Percentiles rank a stretch among this genome's conserved stretches.
Conservation (phyloP, 352 stramenopile genomes). For the Thalassiosira mediterranea region DNA sequence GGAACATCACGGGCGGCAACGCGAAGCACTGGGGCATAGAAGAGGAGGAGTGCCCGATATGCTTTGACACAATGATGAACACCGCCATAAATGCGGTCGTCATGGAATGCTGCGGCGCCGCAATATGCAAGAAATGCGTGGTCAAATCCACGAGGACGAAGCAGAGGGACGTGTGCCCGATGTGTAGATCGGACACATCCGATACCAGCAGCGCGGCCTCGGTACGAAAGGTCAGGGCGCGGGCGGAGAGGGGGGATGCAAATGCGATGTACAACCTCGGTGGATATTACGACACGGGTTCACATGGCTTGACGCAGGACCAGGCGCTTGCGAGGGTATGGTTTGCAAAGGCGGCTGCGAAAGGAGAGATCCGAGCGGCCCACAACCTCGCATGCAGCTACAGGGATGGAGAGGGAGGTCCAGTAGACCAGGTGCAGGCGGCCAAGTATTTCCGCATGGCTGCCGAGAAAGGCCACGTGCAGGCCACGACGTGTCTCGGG, state of each 20-base stretch:
- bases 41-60: conserved; percentile 1
- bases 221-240: not conserved
- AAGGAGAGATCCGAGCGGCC: not conserved
- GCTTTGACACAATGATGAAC: not conserved
- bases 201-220: not conserved
- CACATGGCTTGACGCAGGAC: not conserved
- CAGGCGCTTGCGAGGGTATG: not conserved
- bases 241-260: not conserved
- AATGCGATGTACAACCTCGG: not conserved
- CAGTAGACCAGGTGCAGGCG: not conserved
- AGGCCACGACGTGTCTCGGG: not conserved
- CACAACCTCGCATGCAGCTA: not conserved
- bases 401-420: not conserved
- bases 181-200: not conserved
- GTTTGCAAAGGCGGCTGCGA: not conserved
- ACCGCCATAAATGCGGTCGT: not conserved
- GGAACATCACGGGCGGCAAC: no score
- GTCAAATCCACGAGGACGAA: not conserved
- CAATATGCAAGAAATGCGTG: not conserved
- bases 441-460: conserved; percentile 1
- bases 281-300: not conserved
- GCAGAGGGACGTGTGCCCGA: not conserved
- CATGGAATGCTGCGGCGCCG: not conserved
- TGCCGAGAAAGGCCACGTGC: not conserved
- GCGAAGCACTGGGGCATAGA: conserved; percentile 1